Evolutionary conservation across 345 rosid species (phyloP).

Genomic region (Gossypium arboreum): DNA sequence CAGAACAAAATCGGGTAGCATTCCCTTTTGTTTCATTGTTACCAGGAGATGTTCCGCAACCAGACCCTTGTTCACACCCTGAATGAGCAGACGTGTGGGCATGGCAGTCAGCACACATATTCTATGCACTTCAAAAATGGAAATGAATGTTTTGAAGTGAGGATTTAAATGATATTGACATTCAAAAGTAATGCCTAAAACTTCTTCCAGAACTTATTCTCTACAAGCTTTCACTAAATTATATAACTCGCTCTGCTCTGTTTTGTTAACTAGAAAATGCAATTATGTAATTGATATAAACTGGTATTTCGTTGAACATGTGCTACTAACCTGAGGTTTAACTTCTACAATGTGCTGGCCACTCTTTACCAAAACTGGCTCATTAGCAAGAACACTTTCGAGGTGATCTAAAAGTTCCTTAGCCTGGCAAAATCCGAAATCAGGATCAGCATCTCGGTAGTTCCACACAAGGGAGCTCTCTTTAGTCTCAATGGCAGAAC

Average conservation of each 20-base stretch:
- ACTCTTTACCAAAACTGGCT: slow-evolving; percentile 87
- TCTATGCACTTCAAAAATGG: neutral
- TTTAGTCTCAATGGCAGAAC: slow-evolving; percentile 83
- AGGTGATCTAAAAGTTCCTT: slow-evolving; percentile 94
- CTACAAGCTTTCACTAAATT: neutral
- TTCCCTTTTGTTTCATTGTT: slow-evolving; percentile 59
- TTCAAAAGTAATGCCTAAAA: neutral
- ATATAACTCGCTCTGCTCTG: neutral
- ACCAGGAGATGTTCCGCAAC: slow-evolving; percentile 63
- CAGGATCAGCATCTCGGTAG: slow-evolving; percentile 84
- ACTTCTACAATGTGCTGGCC: slow-evolving; percentile 89
- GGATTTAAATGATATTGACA: neutral
- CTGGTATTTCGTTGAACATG: neutral
- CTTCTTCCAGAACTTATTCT: neutral
- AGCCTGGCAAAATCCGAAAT: slow-evolving; percentile 96
- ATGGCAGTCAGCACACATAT: neutral
- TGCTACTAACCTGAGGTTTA: slow-evolving; percentile 80
- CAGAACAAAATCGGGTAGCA: slow-evolving; percentile 74
- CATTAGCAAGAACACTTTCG: slow-evolving; percentile 87
- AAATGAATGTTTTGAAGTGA: neutral
- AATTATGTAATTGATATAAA: neutral
- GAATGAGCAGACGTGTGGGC: neutral
- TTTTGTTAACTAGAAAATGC: neutral
- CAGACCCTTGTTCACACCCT: slow-evolving; percentile 93
- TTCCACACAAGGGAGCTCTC: slow-evolving; percentile 90